Conservation (phyloP, 1,284 basidiomycete genomes). For the Malassezia slooffiae region DNA sequence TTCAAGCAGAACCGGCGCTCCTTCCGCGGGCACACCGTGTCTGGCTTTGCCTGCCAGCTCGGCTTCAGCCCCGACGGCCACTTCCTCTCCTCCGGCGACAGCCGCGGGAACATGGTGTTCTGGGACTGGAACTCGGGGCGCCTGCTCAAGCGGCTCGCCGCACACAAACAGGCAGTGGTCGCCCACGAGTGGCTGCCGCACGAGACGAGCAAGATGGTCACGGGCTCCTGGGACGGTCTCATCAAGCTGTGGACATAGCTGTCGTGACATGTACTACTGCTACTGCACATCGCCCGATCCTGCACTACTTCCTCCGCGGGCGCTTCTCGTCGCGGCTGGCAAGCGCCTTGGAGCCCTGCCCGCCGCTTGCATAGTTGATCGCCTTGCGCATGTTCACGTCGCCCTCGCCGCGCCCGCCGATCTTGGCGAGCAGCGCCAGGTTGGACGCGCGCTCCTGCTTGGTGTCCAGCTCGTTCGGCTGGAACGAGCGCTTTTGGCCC, state of each 20-base stretch:
- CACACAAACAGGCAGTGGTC: constrained; percentile 89
- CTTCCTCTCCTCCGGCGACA: constrained; percentile 91
- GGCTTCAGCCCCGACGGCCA: constrained; percentile 96
- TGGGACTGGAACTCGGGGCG: constrained; percentile 99
- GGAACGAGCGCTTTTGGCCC: constrained; percentile 88
- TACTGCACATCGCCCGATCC: constrained; percentile 7
- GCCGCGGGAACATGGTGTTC: constrained; percentile 86
- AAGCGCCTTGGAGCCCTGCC: constrained; percentile 15
- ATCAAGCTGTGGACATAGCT: constrained; percentile 91
- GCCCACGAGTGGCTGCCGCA: constrained; percentile 96
- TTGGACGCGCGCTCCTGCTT: constrained; percentile 62
- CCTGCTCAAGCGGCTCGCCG: constrained; percentile 75
- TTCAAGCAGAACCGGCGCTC: constrained; percentile 96
- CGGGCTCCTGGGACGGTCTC: constrained; percentile 90
- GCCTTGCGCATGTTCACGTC: constrained; percentile 26
- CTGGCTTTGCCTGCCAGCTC: constrained; percentile 91
- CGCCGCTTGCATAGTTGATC: constrained; percentile 15
- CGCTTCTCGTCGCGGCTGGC: constrained; percentile 4
- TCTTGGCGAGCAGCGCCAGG: constrained; percentile 62
- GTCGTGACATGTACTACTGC: too few species aligned
- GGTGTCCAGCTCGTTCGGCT: constrained; percentile 61
- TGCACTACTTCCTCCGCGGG: constrained; percentile 16
- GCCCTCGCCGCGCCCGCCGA: constrained; percentile 54
- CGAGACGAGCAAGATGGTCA: constrained; percentile 79
- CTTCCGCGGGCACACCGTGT: constrained; percentile 89